Evolutionary conservation across 2,329 filamentous ascomycete species (phyloP), one percentile per base, ranked within the genome.

Genomic region (Colletotrichum sidae): DNA sequence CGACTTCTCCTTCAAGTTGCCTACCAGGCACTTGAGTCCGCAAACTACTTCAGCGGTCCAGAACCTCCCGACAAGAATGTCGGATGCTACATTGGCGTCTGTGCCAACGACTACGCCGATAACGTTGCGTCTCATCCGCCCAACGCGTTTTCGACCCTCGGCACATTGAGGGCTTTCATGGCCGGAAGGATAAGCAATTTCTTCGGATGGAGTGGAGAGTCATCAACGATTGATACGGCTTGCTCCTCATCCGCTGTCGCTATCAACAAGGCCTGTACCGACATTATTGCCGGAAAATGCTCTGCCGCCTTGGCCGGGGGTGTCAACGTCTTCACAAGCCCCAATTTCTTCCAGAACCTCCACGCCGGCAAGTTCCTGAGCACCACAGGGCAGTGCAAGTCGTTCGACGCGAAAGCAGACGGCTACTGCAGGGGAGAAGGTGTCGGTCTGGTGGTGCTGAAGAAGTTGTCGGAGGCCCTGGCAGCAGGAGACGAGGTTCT

Each of bases 401-500:
- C 77, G 0, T 79, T 77, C 46, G 76, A 78, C 44, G 65, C 56
- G 4, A 5, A 8, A 1, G 75, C 72, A 3, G 78, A 84, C 63
- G 86, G 85, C 0, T 88, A 87, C 66, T 84, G 79, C 7, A 76
- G 84, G 2, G 83, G 79, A 0, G 85, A 88, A 53, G 85, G 81
- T 0, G 71, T 78, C 3, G 81, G 71, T 0, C 68, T 76, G 0
- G 67, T 87, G 0, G 67, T 85, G 1, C 65, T 88, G 0, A 87
- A 87, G 72, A 75, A 69, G 1, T 72, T 86, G 0, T 72, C 77
- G 2, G 73, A 80, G 49, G 85, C 85, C 0, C 39, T 86, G 0
- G 69, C 70, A 5, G 84, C 85, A 39, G 78, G 79, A 0, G 81
- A 88, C 68, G 73, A 74, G 1, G 75, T 84, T 15, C 69, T 78